phyloP scores from a whole-genome alignment of 768 basidiomycete genomes.

The Rhizopogon rudus region DNA sequence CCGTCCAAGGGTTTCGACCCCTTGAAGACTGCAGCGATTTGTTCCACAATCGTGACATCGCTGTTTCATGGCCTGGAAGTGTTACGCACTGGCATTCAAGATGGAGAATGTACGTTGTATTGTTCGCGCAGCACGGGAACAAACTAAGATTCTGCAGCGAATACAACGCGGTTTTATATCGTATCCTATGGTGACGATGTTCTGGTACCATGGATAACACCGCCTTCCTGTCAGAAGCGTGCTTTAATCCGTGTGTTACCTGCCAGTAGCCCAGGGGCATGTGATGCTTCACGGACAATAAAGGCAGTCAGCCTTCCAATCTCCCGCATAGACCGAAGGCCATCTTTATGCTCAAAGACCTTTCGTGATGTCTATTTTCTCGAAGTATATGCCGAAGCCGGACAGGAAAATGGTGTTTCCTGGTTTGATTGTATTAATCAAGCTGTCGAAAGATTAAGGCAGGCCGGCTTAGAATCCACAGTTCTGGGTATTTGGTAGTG shows the following conservation, averaged over 20 bases:
- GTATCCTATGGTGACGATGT: constrained; percentile 35
- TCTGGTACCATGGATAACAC: constrained; percentile 21
- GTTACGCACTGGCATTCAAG: constrained; percentile 60
- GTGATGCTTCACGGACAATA: constrained; percentile 21
- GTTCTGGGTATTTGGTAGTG: constrained; percentile 49
- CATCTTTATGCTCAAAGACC: constrained; percentile 37
- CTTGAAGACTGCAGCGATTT: constrained; percentile 63
- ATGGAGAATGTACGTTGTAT: constrained; percentile 25
- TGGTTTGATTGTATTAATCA: constrained; percentile 33
- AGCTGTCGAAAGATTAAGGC: constrained; percentile 29
- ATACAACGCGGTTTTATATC: constrained; percentile 68
- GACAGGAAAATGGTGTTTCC: constrained; percentile 1
- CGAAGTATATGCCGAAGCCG: constrained; percentile 37
- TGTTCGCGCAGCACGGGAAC: not conserved
- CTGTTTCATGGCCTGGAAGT: constrained; percentile 61
- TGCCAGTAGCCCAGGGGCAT: not conserved
- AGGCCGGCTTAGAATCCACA: constrained; percentile 30
- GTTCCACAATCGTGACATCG: constrained; percentile 57
- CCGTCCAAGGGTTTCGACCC: constrained; percentile 35
- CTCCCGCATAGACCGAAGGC: constrained; percentile 61
- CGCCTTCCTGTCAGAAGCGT: constrained; percentile 16
- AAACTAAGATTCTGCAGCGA: constrained; percentile 34
- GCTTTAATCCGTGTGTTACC: constrained; percentile 35
- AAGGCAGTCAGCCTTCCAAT: constrained; percentile 37
- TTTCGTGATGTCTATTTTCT: constrained; percentile 64